These are phyloP conservation scores for Ascochyta fabae DNA, from an alignment of 2,329 filamentous ascomycete genomes.

Conservation along the genomic window DNA sequence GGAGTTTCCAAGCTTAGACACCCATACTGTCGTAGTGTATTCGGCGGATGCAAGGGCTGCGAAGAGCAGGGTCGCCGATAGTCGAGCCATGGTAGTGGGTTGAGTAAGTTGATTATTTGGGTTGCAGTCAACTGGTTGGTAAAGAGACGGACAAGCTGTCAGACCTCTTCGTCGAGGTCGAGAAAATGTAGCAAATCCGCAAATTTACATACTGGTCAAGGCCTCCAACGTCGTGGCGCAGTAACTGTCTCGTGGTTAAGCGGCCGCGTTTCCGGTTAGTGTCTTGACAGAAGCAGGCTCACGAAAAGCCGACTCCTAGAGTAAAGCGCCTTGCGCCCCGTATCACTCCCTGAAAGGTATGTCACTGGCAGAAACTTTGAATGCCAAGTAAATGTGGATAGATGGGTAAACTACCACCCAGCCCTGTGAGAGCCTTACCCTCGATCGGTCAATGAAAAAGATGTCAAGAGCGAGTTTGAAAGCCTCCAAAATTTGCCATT, in stretches of 20 bases:
- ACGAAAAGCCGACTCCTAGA: background rate
- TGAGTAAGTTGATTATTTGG: background rate
- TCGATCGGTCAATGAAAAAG: background rate
- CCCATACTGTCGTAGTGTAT: slow-evolving; percentile 11
- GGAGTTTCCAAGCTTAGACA: slow-evolving; percentile 3
- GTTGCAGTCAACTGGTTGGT: background rate
- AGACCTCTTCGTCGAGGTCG: no score
- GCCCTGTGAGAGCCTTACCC: background rate
- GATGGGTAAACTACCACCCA: background rate
- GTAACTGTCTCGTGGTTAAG: background rate
- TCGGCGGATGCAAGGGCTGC: slow-evolving; percentile 7
- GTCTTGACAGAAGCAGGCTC: background rate
- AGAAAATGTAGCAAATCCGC: background rate
- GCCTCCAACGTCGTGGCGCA: slow-evolving; percentile 11
- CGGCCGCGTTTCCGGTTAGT: slow-evolving; percentile 3
- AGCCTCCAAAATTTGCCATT: background rate
- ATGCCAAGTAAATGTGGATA: slow-evolving; percentile 3
- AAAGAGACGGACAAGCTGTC: no score
- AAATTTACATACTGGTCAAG: slow-evolving; percentile 8
- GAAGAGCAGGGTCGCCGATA: slow-evolving; percentile 1
- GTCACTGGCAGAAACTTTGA: background rate
- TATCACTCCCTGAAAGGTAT: background rate
- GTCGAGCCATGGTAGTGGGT: background rate
- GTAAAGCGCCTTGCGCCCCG: background rate
- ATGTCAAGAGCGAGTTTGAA: background rate